These are phyloP conservation scores for Eragrostis curvula DNA, from an alignment of 176 grass and related monocot genomes.

Conservation along the genomic window DNA sequence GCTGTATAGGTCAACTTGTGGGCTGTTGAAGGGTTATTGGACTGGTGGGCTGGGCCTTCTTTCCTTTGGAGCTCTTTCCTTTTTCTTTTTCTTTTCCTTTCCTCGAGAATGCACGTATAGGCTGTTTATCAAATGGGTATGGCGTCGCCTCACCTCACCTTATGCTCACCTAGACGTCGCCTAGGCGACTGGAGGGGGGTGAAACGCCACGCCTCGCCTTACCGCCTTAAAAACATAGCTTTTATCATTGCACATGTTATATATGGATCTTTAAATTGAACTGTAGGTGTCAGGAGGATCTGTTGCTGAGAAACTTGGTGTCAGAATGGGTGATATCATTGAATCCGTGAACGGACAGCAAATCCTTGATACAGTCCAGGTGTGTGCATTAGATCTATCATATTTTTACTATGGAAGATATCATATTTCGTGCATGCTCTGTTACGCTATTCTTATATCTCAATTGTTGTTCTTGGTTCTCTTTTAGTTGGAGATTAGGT, in stretches of 20 bases:
- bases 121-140: no score
- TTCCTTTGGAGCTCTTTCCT: no score
- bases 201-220: no score
- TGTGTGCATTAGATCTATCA: not conserved
- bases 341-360: not conserved
- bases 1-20: no score
- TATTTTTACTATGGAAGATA: not conserved
- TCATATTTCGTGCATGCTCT: not conserved
- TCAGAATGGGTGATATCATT: conserved; percentile 16
- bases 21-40: no score
- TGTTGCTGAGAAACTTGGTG: not conserved
- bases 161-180: no score
- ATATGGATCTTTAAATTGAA: not conserved
- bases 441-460: not conserved
- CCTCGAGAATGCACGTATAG: no score
- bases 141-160: no score
- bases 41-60: no score
- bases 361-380: not conserved
- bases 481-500: conserved; percentile 2
- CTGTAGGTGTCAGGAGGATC: not conserved
- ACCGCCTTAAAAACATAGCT: no score
- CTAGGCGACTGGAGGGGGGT: no score
- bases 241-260: not conserved
- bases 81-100: no score
- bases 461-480: not conserved